A percentile compares a stretch with the other conserved stretches of the same genome.
These are phyloP conservation scores for Claviceps purpurea DNA, from an alignment of 2,329 filamentous ascomycete species.

Conservation along the genomic window DNA sequence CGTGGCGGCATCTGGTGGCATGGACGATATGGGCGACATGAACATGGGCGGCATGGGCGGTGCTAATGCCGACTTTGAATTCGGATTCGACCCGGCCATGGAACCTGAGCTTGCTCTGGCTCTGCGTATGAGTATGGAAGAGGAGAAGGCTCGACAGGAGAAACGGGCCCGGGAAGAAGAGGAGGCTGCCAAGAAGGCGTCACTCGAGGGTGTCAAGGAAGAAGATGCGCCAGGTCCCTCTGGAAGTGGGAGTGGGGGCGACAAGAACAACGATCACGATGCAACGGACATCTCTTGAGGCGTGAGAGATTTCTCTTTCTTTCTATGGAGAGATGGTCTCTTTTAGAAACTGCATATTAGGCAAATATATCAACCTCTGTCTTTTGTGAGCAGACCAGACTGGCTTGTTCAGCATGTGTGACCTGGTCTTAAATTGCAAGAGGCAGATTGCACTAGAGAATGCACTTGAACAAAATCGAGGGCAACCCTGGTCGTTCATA, in stretches of 20 bases:
- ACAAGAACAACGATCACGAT: conserved; percentile 35
- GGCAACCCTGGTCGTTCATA: not conserved
- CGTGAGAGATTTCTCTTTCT: not conserved
- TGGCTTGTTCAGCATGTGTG: not conserved
- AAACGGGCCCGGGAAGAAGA: conserved; percentile 69
- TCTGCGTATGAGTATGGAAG: conserved; percentile 93
- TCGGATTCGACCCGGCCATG: conserved; percentile 79
- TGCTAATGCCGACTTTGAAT: conserved; percentile 52
- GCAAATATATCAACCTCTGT: not conserved
- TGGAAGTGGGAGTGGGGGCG: conserved; percentile 30
- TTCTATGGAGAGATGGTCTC: conserved; percentile 6
- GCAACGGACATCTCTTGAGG: conserved; percentile 66
- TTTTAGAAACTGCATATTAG: conserved; percentile 20
- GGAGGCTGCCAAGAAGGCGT: conserved; percentile 57
- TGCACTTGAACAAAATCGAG: too few species aligned
- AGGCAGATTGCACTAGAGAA: too few species aligned
- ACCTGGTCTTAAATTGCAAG: not conserved
- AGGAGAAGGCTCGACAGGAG: conserved; percentile 89
- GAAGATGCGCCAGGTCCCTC: conserved; percentile 52
- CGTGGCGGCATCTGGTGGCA: conserved; percentile 30
- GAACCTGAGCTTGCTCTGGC: conserved; percentile 92
- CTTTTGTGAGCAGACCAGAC: not conserved
- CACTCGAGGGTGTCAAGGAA: conserved; percentile 71
- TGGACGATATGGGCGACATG: conserved; percentile 44
- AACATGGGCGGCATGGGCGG: conserved; percentile 42